Evolutionary conservation across 2,329 filamentous ascomycete species (phyloP), one percentile per base, ranked within the genome.

Genomic region (Ceratocystiopsis minuta): DNA sequence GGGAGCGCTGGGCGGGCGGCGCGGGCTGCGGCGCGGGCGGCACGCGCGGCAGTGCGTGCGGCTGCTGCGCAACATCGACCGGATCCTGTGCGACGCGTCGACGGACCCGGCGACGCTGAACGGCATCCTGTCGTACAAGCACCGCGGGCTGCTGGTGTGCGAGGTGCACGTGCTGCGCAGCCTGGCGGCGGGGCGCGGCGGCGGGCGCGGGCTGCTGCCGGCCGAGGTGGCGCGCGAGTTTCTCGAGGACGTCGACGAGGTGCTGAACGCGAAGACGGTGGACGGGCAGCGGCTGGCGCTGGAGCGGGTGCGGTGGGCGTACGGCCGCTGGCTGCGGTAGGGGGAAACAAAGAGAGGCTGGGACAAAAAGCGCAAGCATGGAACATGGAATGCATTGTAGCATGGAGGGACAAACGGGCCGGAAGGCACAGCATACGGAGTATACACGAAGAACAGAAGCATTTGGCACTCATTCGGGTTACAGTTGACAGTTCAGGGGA

Each of bases 231-330:
- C 80, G 53, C 75, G 78, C 51, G 87, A 95, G 52, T 95, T 98
- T 53, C 60, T 86, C 43, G 82, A 93, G 57, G 90, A 98, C 55
- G 65, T 94, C 32, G 75, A 81, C 45, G 87, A 95, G 53, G 65
- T 98, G 39, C 75, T 84, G 16, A 86, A 94, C 54, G 76, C 88
- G 49, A 79, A 76, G 51, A 84, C 85, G 3, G 71, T 93, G 40
- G 72, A 78, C 52, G 71, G 77, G 51, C 88, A 96, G 63, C 68
- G 78, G 45, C 78, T 75, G 55, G 81, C 88, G 36, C 63, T 94
- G 42, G 75, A 87, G 51, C 71, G 90, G 45, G 85, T 96, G 50
- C 70, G 83, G 48, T 96, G 90, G 88, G 80, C 81, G 4, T 96
- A 95, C 64, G 74, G 74, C 2, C 78, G 78, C 55, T 95, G 81